Evolutionary conservation across 768 basidiomycete species (phyloP).

Genomic region (Suillus discolor): DNA sequence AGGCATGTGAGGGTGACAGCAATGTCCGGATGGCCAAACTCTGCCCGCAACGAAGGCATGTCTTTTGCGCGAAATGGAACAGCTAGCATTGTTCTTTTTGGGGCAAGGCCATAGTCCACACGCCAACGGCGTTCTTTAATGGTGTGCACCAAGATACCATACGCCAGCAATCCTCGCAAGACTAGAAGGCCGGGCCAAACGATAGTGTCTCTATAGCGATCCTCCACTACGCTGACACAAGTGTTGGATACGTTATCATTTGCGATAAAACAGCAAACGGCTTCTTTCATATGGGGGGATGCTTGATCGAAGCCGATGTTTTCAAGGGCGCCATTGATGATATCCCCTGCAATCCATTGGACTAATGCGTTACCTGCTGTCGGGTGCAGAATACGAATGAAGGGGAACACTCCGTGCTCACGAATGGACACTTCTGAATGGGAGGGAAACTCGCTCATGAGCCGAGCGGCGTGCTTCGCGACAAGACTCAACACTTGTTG

Average conservation of each 20-base stretch:
- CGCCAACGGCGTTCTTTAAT: slow-evolving; percentile 40
- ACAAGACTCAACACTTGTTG: slow-evolving; percentile 34
- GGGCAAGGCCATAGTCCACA: slow-evolving; percentile 42
- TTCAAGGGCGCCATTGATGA: slow-evolving; percentile 20
- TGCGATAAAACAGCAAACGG: slow-evolving; percentile 28
- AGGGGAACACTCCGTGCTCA: slow-evolving; percentile 23
- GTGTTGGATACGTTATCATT: slow-evolving; percentile 3
- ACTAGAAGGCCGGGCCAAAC: slow-evolving; percentile 30
- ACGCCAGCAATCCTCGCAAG: slow-evolving; percentile 37
- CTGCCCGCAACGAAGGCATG: slow-evolving; percentile 36
- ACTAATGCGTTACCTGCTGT: slow-evolving; percentile 19
- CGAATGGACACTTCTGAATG: slow-evolving; percentile 22
- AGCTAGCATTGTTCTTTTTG: slow-evolving; percentile 34
- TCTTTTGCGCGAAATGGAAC: slow-evolving; percentile 44
- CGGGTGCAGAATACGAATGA: slow-evolving; percentile 23
- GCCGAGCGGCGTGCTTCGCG: slow-evolving; percentile 14
- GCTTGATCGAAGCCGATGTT: slow-evolving; percentile 20
- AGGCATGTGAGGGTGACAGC: slow-evolving; percentile 39
- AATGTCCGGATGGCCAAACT: slow-evolving; percentile 42
- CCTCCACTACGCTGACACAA: slow-evolving; percentile 12
- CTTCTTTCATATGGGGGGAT: neutral
- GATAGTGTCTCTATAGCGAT: neutral
- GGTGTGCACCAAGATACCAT: slow-evolving; percentile 32
- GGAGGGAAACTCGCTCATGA: slow-evolving; percentile 11
- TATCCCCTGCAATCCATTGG: slow-evolving; percentile 13